These are phyloP conservation scores for Suillus ampliporus DNA, from an alignment of 768 basidiomycete species.

Conservation along the genomic window DNA sequence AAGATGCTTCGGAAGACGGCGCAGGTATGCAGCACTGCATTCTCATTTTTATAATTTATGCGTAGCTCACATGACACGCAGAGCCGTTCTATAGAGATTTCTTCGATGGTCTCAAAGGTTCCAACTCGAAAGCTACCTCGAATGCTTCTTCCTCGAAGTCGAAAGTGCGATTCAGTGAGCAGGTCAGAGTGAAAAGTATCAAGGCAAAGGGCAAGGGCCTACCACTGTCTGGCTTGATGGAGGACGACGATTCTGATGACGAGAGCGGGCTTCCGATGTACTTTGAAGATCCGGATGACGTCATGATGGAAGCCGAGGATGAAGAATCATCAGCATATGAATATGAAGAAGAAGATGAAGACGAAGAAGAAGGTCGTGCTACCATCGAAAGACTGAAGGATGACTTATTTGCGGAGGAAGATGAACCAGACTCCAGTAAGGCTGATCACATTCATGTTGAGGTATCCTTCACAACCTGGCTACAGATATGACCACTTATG, in stretches of 20 bases:
- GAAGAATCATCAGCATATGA: conserved; percentile 30
- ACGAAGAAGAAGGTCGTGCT: conserved; percentile 42
- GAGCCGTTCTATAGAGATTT: conserved; percentile 79
- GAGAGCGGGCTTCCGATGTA: conserved; percentile 44
- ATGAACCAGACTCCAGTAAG: conserved; percentile 23
- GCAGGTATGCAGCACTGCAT: conserved; percentile 43
- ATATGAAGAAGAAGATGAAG: conserved; percentile 31
- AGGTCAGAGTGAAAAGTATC: conserved; percentile 83
- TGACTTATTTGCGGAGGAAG: conserved; percentile 79
- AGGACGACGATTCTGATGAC: conserved; percentile 39
- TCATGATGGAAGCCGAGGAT: conserved; percentile 33
- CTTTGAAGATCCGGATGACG: conserved; percentile 44
- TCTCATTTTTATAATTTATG: conserved; percentile 6
- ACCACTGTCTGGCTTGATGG: conserved; percentile 49
- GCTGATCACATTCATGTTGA: background rate
- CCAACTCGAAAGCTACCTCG: conserved; percentile 23
- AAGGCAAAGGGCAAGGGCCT: conserved; percentile 71
- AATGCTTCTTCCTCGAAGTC: conserved; percentile 13
- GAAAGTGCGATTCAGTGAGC: conserved; percentile 80
- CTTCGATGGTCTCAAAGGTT: conserved; percentile 65
- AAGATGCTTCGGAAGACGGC: conserved; percentile 50
- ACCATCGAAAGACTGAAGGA: conserved; percentile 75
- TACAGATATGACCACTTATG: conserved; percentile 74
- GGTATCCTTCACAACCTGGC: conserved; percentile 4
- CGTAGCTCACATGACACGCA: conserved; percentile 32